Evolutionary conservation across 805 yeast species (phyloP), one percentile per base, ranked within the genome.

Genomic region (Debaryomyces tyrocola): DNA sequence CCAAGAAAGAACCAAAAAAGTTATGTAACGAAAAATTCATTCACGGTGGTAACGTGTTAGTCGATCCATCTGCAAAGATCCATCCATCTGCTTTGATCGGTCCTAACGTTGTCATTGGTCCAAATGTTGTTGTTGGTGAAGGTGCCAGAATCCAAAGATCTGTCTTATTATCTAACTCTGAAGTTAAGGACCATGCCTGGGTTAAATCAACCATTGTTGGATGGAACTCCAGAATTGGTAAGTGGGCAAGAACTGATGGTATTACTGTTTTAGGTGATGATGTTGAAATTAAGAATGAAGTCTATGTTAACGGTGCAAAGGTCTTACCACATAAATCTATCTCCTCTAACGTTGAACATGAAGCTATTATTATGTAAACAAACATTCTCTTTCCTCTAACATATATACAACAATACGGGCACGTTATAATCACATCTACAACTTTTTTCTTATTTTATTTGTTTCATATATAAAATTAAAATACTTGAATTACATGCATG

Each of bases 231-330:
- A 88, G 89, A 62, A 92, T 94, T 63, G 99, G 99, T 73, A 85
- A 83, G 75, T 94, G 99, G 99, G 96, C 97, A 56, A 90, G 99
- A 81, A 83, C 94, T 55, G 98, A 94, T 76, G 96, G 96, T 78
- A 88, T 84, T 63, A 88, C 97, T 53, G 99, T 94, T 50, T 83
- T 94, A 64, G 99, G 99, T 78, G 99, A 94, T 73, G 99, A 94
- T 60, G 99, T 94, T 57, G 95, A 91, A 70, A 90, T 94, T 69
- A 90, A 92, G 79, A 97, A 94, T 70, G 99, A 92, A 80, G 82
- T 94, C 70, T 94, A 94, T 82, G 96, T 94, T 63, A 94, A 94
- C 75, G 99, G 99, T 74, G 99, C 97, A 76, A 90, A 94, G 73
- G 97, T 94, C 57, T 84, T 94, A 68, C 99, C 99, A 59, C 99